Evolutionary conservation across 106 monocot species (phyloP).

Genomic region (Allium cepa): DNA sequence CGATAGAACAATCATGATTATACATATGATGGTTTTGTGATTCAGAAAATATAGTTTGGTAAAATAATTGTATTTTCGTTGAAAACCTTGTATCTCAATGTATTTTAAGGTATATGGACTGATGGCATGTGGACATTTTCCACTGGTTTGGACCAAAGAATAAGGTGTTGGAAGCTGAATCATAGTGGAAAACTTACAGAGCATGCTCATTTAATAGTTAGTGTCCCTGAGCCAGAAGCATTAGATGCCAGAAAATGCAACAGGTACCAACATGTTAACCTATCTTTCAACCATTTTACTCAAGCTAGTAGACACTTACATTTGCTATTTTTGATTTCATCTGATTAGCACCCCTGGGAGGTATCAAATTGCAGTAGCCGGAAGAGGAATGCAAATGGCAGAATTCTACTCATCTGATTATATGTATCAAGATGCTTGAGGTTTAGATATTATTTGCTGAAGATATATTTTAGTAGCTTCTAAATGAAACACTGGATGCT

Average conservation of each 20-base stretch:
- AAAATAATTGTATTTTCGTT: no score
- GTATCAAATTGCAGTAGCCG: conserved; percentile 83
- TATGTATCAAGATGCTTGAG: conserved; percentile 9
- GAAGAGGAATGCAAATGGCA: conserved; percentile 78
- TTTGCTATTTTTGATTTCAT: not conserved
- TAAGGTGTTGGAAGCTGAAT: conserved; percentile 70
- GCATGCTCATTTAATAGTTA: conserved; percentile 52
- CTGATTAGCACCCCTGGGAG: conserved; percentile 12
- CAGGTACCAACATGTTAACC: conserved; percentile 20
- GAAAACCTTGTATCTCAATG: not conserved
- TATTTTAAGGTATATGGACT: conserved; percentile 68
- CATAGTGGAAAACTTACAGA: conserved; percentile 35
- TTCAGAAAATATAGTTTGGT: no score
- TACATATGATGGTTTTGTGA: no score
- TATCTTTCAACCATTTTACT: not conserved
- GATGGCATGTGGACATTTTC: conserved; percentile 85
- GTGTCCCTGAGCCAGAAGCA: conserved; percentile 96
- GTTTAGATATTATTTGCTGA: not conserved
- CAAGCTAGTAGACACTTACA: not conserved
- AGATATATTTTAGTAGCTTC: no score
- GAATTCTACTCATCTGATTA: conserved; percentile 31
- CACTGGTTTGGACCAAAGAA: conserved; percentile 84
- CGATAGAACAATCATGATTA: not conserved
- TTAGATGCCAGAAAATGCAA: conserved; percentile 37
- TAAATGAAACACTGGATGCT: no score